Evolutionary conservation across 2,329 filamentous ascomycete genomes (phyloP).

Genomic region (Penicillium occitanis): DNA sequence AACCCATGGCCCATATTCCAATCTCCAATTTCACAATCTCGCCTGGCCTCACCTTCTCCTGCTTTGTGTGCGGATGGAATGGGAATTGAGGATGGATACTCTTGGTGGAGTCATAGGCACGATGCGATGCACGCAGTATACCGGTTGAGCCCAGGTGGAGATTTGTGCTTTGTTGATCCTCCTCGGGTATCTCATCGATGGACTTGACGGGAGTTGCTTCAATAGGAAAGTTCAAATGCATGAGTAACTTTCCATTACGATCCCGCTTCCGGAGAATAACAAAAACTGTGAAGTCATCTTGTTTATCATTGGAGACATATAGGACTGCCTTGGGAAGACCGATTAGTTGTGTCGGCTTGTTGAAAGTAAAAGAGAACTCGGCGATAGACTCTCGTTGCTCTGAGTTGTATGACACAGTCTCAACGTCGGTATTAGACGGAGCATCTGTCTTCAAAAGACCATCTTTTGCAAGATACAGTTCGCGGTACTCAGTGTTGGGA

Average conservation of each 20-base stretch:
- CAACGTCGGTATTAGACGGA: neutral
- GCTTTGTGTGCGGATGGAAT: conserved; percentile 42
- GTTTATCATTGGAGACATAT: conserved; percentile 46
- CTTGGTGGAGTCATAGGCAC: conserved; percentile 37
- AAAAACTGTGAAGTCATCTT: conserved; percentile 49
- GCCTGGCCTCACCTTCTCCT: conserved; percentile 45
- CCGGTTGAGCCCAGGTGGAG: conserved; percentile 46
- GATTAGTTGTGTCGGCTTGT: conserved; percentile 42
- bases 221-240: conserved; percentile 48
- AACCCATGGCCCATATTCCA: conserved; percentile 50
- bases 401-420: conserved; percentile 35
- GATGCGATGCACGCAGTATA: conserved; percentile 48
- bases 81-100: conserved; percentile 37
- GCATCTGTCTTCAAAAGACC: conserved; percentile 16
- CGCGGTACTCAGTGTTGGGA: conserved; percentile 35
- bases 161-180: conserved; percentile 43
- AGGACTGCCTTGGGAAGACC: conserved; percentile 50
- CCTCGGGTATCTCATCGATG: conserved; percentile 31
- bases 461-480: conserved; percentile 32
- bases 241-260: conserved; percentile 43
- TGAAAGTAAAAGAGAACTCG: conserved; percentile 45
- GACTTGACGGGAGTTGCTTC: conserved; percentile 34
- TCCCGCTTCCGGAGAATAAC: conserved; percentile 49
- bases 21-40: conserved; percentile 50
- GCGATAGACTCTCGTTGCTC: conserved; percentile 26